Base-by-base conservation (phyloP, 805 yeast genomes). In the Teunomyces tritomae region DNA sequence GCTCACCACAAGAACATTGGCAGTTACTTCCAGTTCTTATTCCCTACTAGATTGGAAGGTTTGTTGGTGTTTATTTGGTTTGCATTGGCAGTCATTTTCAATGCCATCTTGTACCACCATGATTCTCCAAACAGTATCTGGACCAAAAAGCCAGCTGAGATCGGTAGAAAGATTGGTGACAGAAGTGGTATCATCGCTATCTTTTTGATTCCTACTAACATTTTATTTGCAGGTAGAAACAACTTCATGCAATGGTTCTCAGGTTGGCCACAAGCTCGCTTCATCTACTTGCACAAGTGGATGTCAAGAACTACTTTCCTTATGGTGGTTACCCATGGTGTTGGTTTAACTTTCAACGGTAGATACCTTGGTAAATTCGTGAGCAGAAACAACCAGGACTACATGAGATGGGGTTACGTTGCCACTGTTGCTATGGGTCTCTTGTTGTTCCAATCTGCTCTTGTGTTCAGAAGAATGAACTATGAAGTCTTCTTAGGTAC, bases 231-330 rank as follows among this genome's bases (percentile, higher is more conserved):
- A 4, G 85, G 85, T 28, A 49, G 57, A 49, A 53, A 54, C 53
- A 52, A 51, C 50, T 51, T 50, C 26, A 52, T 62, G 40, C 59
- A 55, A 44, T 54, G 58, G 57, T 17, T 61, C 36, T 55, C 64
- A 2, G 54, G 63, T 45, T 62, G 68, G 68, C 30, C 46, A 8
- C 83, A 78, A 54, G 67, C 82, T 10, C 74, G 85, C 1, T 86
- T 87, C 66, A 72, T 80, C 56, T 66, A 72, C 27, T 79, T 78
- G 57, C 96, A 89, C 65, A 83, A 76, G 61, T 83, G 88, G 86
- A 64, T 76, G 40, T 85, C 87, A 1, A 70, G 84, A 53, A 68
- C 76, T 0, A 67, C 75, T 54, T 65, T 76, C 7, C 53, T 78
- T n/a, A 64, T 80, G 46, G 74, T 76, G 5, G 55, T 82, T 29